These are phyloP conservation scores for Tolypocladium tropicale DNA, from an alignment of 2,329 filamentous ascomycete genomes.

Conservation along the genomic window DNA sequence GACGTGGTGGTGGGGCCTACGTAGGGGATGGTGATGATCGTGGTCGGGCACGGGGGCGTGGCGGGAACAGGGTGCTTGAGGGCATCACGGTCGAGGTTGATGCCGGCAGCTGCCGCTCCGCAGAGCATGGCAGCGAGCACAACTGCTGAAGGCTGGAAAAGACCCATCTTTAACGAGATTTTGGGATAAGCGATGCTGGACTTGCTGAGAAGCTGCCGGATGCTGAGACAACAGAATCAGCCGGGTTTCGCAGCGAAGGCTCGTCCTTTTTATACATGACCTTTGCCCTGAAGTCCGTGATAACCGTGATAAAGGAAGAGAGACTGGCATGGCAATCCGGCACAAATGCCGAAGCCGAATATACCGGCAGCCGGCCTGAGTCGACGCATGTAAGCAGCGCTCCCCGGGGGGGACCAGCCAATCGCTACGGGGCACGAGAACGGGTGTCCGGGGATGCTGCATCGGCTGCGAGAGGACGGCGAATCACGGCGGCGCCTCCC, in stretches of 20 bases:
- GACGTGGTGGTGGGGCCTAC: background rate
- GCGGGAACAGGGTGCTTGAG: too few species aligned
- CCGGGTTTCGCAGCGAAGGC: background rate
- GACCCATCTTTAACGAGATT: background rate
- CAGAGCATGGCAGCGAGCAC: background rate
- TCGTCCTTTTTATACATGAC: too few species aligned
- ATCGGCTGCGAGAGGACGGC: background rate
- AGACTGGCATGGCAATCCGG: too few species aligned
- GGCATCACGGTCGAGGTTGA: background rate
- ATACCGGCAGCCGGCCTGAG: too few species aligned
- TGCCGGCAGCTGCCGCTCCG: background rate
- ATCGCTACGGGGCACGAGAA: background rate
- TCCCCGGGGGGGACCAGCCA: too few species aligned
- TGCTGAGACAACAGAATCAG: background rate
- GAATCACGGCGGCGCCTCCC: background rate
- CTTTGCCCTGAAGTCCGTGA: too few species aligned
- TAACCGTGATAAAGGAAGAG: too few species aligned
- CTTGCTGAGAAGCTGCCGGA: background rate
- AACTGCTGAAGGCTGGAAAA: background rate
- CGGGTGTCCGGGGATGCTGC: background rate
- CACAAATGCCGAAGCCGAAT: background rate
- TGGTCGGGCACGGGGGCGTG: background rate
- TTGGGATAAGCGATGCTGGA: background rate
- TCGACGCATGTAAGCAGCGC: background rate
- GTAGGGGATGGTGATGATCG: constrained; percentile 1